Conservation (phyloP, 2,329 filamentous ascomycete genomes). For the Epichloe gansuensis region DNA sequence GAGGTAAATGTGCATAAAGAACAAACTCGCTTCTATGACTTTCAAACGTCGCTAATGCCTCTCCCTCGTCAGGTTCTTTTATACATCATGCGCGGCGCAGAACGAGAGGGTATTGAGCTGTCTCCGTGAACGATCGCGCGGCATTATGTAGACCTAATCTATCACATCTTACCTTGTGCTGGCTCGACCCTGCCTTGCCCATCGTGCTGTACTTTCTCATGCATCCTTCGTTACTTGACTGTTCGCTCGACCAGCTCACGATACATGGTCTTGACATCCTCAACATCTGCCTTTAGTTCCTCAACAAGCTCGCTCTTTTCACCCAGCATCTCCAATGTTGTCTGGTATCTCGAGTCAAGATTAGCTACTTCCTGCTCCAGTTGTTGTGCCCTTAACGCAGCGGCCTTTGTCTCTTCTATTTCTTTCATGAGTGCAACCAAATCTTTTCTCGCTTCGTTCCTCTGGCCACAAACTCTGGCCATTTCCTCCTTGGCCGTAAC, state of each 20-base stretch:
- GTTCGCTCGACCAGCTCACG: constrained; percentile 80
- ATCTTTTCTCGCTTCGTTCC: constrained; percentile 83
- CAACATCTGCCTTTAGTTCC: constrained; percentile 77
- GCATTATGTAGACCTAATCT: neutral
- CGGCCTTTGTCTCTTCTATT: constrained; percentile 53
- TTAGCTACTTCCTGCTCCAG: constrained; percentile 56
- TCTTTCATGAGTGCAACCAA: constrained; percentile 87
- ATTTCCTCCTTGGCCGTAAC: constrained; percentile 81
- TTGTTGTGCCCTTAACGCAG: constrained; percentile 45
- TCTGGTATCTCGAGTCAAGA: constrained; percentile 70
- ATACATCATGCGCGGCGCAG: constrained; percentile 66
- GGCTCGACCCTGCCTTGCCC: neutral
- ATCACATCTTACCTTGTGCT: neutral
- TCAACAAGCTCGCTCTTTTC: constrained; percentile 95
- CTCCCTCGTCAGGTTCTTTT: constrained; percentile 44
- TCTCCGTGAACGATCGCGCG: constrained; percentile 12
- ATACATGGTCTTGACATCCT: constrained; percentile 93
- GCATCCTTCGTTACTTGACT: constrained; percentile 40
- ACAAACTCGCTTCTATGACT: neutral
- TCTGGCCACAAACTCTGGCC: constrained; percentile 62
- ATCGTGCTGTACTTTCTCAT: neutral
- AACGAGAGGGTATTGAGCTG: constrained; percentile 68
- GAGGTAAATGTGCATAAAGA: constrained; percentile 43
- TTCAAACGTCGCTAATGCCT: constrained; percentile 3
- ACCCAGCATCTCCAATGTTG: constrained; percentile 83